A percentile compares a stretch with the other conserved stretches of the same genome.
Conservation (phyloP, 129 eudicot species). For the Deinandra increscens region DNA sequence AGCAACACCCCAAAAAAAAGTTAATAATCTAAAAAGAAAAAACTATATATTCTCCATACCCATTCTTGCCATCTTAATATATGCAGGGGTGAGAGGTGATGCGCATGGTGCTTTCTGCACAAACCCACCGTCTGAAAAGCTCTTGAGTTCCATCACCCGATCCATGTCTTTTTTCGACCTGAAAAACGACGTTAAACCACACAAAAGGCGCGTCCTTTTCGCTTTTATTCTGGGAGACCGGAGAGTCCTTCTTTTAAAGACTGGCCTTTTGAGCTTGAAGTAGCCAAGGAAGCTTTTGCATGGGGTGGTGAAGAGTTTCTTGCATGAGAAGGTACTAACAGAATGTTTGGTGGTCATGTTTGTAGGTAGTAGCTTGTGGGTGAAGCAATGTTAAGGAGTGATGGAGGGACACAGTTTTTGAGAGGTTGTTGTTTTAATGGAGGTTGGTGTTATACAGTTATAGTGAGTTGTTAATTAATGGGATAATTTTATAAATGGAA, state of each 20-base stretch:
- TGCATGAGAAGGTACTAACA: constrained; percentile 49
- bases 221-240: constrained; percentile 16
- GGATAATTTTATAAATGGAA: constrained; percentile 16
- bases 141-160: constrained; percentile 58
- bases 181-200: constrained; percentile 29
- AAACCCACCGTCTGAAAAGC: constrained; percentile 44
- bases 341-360: constrained; percentile 38
- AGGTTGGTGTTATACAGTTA: constrained; percentile 23
- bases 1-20: too few relatives aligned
- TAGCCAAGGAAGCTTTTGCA: constrained; percentile 42
- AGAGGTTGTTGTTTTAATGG: constrained; percentile 25
- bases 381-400: constrained; percentile 12
- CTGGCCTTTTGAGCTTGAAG: constrained; percentile 52
- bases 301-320: constrained; percentile 51
- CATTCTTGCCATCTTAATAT: constrained; percentile 31
- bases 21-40: too few relatives aligned
- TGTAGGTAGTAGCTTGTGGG: neutral
- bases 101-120: constrained; percentile 43
- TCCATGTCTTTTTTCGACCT: constrained; percentile 46
- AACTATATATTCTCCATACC: constrained; percentile 17
- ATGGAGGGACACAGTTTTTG: constrained; percentile 21
- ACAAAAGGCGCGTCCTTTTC: constrained; percentile 10
- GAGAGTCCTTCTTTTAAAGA: constrained; percentile 39
- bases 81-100: constrained; percentile 58
- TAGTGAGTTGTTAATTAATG: neutral